Conservation (phyloP, 495 filamentous ascomycete species). For the Aspergillus campestris region DNA sequence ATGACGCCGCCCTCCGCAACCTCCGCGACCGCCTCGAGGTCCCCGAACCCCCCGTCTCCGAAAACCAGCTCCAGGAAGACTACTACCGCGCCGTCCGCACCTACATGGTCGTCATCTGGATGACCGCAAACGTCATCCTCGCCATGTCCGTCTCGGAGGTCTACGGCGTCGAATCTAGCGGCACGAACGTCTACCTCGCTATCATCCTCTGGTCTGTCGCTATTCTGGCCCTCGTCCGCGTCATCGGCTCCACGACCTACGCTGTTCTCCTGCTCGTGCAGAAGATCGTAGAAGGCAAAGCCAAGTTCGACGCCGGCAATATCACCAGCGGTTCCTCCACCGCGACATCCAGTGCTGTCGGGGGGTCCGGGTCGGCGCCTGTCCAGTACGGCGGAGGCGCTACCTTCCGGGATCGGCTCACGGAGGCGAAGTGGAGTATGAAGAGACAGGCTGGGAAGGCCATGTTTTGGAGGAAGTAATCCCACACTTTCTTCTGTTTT, state of each 20-base stretch:
- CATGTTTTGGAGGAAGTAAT: constrained; percentile 41
- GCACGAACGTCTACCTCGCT: constrained; percentile 85
- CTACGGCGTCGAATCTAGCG: constrained; percentile 54
- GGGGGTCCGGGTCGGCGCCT: constrained; percentile 12
- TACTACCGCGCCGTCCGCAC: constrained; percentile 97
- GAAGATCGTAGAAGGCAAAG: constrained; percentile 74
- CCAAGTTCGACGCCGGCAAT: constrained; percentile 49
- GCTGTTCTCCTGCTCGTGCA: constrained; percentile 74
- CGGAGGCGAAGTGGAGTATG: constrained; percentile 30
- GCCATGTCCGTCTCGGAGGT: constrained; percentile 91
- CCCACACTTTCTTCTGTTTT: too few species aligned
- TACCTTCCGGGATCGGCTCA: constrained; percentile 29
- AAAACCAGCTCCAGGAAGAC: constrained; percentile 87
- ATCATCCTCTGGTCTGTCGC: constrained; percentile 94
- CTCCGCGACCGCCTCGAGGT: constrained; percentile 89
- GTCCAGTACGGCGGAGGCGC: constrained; percentile 28
- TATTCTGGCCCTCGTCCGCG: constrained; percentile 72
- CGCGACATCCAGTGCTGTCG: constrained; percentile 16
- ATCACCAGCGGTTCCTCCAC: constrained; percentile 25
- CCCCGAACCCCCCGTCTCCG: constrained; percentile 47
- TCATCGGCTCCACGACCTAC: constrained; percentile 72
- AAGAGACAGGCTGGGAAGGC: constrained; percentile 28
- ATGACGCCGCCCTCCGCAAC: constrained; percentile 95
- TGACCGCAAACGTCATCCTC: constrained; percentile 83
- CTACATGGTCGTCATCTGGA: constrained; percentile 98